Evolutionary conservation across 2,329 filamentous ascomycete species (phyloP).

Genomic region (Fusarium sp.): DNA sequence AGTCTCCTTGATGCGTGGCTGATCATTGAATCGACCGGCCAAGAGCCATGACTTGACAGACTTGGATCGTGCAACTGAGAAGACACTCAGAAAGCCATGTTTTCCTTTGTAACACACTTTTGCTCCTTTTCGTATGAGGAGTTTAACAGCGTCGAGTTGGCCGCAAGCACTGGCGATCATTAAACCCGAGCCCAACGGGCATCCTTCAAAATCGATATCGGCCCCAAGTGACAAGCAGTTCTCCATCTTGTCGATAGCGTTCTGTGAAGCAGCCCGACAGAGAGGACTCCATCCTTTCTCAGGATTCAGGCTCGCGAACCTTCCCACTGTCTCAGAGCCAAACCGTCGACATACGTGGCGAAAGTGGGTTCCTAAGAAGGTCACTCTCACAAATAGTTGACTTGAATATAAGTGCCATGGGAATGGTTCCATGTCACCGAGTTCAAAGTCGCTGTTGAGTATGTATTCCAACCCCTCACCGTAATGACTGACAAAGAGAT

Average conservation of each 20-base stretch:
- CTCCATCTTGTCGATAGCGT: not conserved
- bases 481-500: too few relatives aligned
- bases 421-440: not conserved
- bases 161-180: slow-evolving; percentile 3
- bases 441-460: not conserved
- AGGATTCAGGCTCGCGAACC: not conserved
- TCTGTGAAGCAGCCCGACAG: not conserved
- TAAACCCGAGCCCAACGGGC: not conserved
- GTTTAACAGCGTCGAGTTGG: rapidly evolving
- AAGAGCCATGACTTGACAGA: rapidly evolving
- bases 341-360: not conserved
- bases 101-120: rapidly evolving
- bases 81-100: rapidly evolving
- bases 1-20: not conserved
- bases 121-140: rapidly evolving
- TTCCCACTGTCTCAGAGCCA: not conserved
- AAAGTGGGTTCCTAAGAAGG: not conserved
- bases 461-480: too few relatives aligned
- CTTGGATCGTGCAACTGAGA: not conserved
- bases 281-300: not conserved
- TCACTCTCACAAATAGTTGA: too few relatives aligned
- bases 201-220: not conserved
- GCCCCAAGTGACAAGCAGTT: not conserved
- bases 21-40: not conserved
- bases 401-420: not conserved